Base-by-base conservation (phyloP, 2,329 filamentous ascomycete genomes). In the Coniochaeta prunicola region DNA sequence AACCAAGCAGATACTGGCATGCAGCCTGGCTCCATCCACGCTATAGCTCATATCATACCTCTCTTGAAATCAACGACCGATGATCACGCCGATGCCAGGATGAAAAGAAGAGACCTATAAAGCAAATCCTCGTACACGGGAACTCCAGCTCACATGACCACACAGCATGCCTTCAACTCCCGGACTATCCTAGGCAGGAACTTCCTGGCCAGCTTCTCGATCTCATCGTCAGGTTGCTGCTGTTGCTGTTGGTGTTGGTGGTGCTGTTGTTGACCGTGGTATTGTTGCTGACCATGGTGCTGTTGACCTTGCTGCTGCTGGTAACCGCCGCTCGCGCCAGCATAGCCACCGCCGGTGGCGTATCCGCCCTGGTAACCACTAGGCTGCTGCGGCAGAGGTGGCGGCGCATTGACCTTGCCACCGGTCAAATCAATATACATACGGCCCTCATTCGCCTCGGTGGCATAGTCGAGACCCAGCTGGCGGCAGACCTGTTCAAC, bases 371-470 rank as follows among this genome's bases (percentile, higher is more conserved):
- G 60, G 74, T 72, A 63, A 40, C 69, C 67, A 55, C 62, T 71
- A 59, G 79, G 76, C 40, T 80, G 77, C 45, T 78, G 73, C 56
- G 81, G 73, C 36, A 82, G 73, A 55, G 77, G 74, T 13, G 78
- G 76, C 58, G 74, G 69, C 40, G 58, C 59, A 19, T 61, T 69
- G 3, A 84, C 85, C 55, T 84, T 78, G 13, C 87, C 89, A 58
- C 92, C 91, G 64, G 88, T 85, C 63, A 97, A 78, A 69, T 97
- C 89, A 62, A 97, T 85, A 70, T 91, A 96, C 45, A 99, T 92
- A 17, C 92, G 79, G 0, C 94, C 94, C 9, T 88, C 89, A 66
- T 99, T 97, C 55, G 89, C 87, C 77, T 97, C 94, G 1, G 91
- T 96, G 59, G 82, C 76, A 73, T 89, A 97, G 67, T 92, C 83